phyloP scores from a whole-genome alignment of 768 basidiomycete genomes.

The Infundibulicybe gibba region DNA sequence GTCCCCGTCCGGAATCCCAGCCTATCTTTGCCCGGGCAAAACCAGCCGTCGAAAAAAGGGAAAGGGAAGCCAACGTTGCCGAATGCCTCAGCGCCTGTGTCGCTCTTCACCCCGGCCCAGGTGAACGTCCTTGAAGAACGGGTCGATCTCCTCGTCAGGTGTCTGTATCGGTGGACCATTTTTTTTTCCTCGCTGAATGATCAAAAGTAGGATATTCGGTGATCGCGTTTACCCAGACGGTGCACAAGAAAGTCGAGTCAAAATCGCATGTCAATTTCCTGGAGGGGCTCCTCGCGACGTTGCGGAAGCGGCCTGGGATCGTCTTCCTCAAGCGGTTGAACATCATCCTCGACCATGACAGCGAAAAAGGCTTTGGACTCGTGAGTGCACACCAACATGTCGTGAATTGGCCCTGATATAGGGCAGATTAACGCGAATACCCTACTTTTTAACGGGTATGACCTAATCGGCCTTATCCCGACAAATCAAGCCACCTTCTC shows the following conservation, averaged over 20 bases:
- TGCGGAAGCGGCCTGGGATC: slow-evolving; percentile 56
- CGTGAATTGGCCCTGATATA: background rate
- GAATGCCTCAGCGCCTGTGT: slow-evolving; percentile 7
- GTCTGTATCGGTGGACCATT: slow-evolving; percentile 38
- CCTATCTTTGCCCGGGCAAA: slow-evolving; percentile 16
- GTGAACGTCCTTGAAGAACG: slow-evolving; percentile 55
- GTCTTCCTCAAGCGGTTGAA: slow-evolving; percentile 73
- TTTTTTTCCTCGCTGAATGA: slow-evolving; percentile 6
- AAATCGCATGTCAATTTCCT: slow-evolving; percentile 67
- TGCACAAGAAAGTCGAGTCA: slow-evolving; percentile 68
- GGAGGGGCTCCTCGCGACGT: slow-evolving; percentile 51
- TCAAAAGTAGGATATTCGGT: slow-evolving; percentile 82
- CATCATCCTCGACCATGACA: slow-evolving; percentile 78
- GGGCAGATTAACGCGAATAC: slow-evolving; percentile 69
- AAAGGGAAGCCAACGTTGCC: slow-evolving; percentile 46
- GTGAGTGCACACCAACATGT: slow-evolving; percentile 32
- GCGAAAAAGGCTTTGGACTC: slow-evolving; percentile 83
- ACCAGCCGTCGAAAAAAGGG: slow-evolving; percentile 46
- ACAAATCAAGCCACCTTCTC: slow-evolving; percentile 72
- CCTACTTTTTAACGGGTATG: slow-evolving; percentile 59
- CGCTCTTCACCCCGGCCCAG: slow-evolving; percentile 51
- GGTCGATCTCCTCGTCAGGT: slow-evolving; percentile 68
- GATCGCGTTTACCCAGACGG: slow-evolving; percentile 71
- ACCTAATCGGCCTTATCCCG: slow-evolving; percentile 74
- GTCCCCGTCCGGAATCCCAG: slow-evolving; percentile 41